Evolutionary conservation across 2,329 filamentous ascomycete genomes (phyloP).

Genomic region (Pseudocercospora ulei): DNA sequence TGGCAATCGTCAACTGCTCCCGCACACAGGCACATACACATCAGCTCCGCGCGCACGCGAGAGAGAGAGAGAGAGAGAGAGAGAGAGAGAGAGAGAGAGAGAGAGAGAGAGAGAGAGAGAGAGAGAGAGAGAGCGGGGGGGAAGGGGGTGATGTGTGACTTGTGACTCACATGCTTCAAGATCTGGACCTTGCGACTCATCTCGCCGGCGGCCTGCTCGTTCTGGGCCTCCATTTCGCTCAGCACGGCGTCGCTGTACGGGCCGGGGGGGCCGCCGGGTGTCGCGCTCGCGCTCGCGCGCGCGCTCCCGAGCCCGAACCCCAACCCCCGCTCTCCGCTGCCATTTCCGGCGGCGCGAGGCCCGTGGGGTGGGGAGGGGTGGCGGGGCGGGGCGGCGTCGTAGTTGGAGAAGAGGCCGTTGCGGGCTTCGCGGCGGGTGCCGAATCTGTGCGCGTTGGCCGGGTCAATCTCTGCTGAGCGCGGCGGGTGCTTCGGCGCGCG

Average conservation of each 20-base stretch:
- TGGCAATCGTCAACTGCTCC: slow-evolving; percentile 76
- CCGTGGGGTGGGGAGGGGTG: slow-evolving; percentile 22
- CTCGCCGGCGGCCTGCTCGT: slow-evolving; percentile 80
- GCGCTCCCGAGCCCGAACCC: too few relatives aligned
- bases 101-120: too few relatives aligned
- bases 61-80: too few relatives aligned
- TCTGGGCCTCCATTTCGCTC: slow-evolving; percentile 90
- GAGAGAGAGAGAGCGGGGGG: too few relatives aligned
- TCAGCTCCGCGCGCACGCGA: slow-evolving; percentile 2
- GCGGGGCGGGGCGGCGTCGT: too few relatives aligned
- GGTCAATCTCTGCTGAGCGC: too few relatives aligned
- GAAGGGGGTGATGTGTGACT: neutral
- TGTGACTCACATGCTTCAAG: slow-evolving; percentile 65
- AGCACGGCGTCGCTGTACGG: slow-evolving; percentile 90
- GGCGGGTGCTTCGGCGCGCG: too few relatives aligned
- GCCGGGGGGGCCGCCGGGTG: too few relatives aligned
- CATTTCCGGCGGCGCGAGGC: slow-evolving; percentile 21
- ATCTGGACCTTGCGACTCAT: slow-evolving; percentile 82
- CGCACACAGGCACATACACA: too few relatives aligned
- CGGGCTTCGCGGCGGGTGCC: slow-evolving; percentile 31
- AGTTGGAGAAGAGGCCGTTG: slow-evolving; percentile 37
- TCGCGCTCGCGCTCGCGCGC: too few relatives aligned
- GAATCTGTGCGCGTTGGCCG: slow-evolving; percentile 7
- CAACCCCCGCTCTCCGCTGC: too few relatives aligned
- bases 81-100: too few relatives aligned